phyloP scores from a whole-genome alignment of 2,329 filamentous ascomycete genomes.

The Aureobasidium musti region DNA sequence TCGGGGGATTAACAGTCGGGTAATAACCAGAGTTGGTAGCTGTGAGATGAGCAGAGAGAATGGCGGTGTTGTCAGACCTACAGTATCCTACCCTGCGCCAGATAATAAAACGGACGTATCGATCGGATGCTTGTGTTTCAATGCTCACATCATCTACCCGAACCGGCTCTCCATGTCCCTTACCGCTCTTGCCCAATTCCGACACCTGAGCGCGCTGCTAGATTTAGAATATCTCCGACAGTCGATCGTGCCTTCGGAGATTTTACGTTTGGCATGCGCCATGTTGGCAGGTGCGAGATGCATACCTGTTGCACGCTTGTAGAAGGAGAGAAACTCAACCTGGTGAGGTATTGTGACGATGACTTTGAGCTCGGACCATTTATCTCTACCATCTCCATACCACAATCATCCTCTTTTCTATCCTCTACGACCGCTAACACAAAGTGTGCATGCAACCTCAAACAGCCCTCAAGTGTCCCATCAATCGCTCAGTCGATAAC shows the following conservation, averaged over 20 bases:
- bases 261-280: not conserved
- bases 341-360: not conserved
- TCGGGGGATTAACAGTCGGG: not conserved
- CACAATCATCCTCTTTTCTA: not conserved
- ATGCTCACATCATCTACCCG: conserved; percentile 26
- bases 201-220: conserved; percentile 9
- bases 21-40: not conserved
- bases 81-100: not conserved
- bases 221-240: conserved; percentile 13
- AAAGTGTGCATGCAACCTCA: not conserved
- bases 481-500: conserved; percentile 52
- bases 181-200: conserved; percentile 9
- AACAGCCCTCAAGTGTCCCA: not conserved
- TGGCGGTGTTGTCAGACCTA: not conserved
- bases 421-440: not conserved
- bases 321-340: not conserved
- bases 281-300: not conserved
- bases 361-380: conserved; percentile 11
- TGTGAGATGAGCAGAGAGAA: not conserved
- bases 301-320: not conserved
- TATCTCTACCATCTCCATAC: not conserved
- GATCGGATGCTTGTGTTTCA: not conserved
- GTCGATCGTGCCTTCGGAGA: not conserved
- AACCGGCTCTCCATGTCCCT: conserved; percentile 25
- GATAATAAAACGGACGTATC: not conserved